Conservation (phyloP, 495 filamentous ascomycete genomes). For the Ascobolus immersus region DNA sequence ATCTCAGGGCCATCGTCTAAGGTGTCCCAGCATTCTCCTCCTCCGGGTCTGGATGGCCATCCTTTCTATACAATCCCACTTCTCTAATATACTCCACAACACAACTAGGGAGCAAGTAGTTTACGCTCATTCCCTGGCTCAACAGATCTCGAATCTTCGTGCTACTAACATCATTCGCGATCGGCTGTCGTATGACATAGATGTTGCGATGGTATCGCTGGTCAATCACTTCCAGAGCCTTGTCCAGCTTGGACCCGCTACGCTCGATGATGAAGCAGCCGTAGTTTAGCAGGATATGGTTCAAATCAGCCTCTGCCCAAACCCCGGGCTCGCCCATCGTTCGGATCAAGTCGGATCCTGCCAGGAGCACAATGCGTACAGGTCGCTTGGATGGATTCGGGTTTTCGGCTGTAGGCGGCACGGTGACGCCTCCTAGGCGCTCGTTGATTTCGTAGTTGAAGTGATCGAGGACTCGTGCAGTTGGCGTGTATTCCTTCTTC, state of each 20-base stretch:
- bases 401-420: too few species aligned
- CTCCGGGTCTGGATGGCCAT: slow-evolving; percentile 13
- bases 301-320: slow-evolving; percentile 60
- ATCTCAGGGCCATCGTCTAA: too few species aligned
- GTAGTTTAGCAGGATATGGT: slow-evolving; percentile 65
- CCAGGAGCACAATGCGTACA: slow-evolving; percentile 47
- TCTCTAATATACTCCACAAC: slow-evolving; percentile 61
- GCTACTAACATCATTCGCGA: slow-evolving; percentile 71
- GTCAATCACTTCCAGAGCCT: slow-evolving; percentile 32
- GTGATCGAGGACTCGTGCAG: slow-evolving; percentile 68
- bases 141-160: slow-evolving; percentile 74
- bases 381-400: slow-evolving; percentile 16
- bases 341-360: slow-evolving; percentile 64
- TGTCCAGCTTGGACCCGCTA: slow-evolving; percentile 67
- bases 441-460: slow-evolving; percentile 72
- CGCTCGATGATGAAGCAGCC: slow-evolving; percentile 79
- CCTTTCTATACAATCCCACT: slow-evolving; percentile 46
- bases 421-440: slow-evolving; percentile 46
- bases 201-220: slow-evolving; percentile 38
- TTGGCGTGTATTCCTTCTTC: slow-evolving; percentile 62
- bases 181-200: slow-evolving; percentile 63
- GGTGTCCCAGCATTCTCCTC: slow-evolving; percentile 22
- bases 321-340: slow-evolving; percentile 48
- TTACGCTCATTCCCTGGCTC: slow-evolving; percentile 53
- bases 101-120: slow-evolving; percentile 16